Conservation (phyloP, 352 stramenopile species). For the Globisporangium recalcitrans region DNA sequence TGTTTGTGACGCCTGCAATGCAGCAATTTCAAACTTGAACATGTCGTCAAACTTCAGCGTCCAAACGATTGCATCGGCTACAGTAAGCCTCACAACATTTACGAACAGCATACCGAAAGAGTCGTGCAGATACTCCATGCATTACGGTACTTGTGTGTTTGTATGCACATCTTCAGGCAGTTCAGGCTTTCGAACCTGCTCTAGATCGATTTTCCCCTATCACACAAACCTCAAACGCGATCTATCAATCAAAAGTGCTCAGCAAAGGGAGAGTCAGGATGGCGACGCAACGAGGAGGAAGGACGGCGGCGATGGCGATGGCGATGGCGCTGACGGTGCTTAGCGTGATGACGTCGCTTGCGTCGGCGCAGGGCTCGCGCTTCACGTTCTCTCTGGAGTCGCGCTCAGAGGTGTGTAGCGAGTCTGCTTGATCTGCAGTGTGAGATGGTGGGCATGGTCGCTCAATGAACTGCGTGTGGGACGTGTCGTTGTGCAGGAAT, state of each 20-base stretch:
- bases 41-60: too few relatives aligned
- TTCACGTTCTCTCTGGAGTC: constrained; percentile 46
- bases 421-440: not conserved
- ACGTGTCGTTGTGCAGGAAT: constrained; percentile 29
- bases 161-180: too few relatives aligned
- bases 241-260: constrained; percentile 5
- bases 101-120: too few relatives aligned
- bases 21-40: too few relatives aligned
- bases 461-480: not conserved
- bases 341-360: constrained; percentile 14
- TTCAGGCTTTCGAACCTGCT: too few relatives aligned
- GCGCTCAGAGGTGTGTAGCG: constrained; percentile 26
- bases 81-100: too few relatives aligned
- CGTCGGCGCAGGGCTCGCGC: constrained; percentile 27
- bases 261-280: not conserved
- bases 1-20: too few relatives aligned
- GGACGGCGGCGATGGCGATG: constrained; percentile 14
- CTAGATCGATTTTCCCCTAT: too few relatives aligned
- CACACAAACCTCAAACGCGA: not conserved
- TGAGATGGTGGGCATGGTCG: not conserved
- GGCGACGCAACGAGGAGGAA: constrained; percentile 5
- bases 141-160: too few relatives aligned
- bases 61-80: too few relatives aligned
- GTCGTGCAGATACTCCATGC: too few relatives aligned
- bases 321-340: constrained; percentile 10